Evolutionary conservation across 345 rosid genomes (phyloP).

Genomic region (Gynandropsis gynandra): DNA sequence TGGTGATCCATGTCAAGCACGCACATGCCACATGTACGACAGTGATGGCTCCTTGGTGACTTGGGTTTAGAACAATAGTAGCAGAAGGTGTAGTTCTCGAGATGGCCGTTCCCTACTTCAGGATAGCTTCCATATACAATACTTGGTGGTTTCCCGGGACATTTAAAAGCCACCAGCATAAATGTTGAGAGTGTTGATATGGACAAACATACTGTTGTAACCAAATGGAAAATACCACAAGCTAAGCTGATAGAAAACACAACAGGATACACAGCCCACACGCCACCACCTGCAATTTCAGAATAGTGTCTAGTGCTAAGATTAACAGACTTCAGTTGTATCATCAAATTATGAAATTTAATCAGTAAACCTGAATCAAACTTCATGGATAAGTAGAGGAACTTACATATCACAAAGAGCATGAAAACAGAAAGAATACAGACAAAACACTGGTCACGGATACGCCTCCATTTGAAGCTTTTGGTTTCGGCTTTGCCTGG

Average conservation of each 20-base stretch:
- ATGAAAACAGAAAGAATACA: constrained; percentile 53
- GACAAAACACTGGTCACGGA: constrained; percentile 81
- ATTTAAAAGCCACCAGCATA: constrained; percentile 56
- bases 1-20: constrained; percentile 96
- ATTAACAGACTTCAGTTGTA: neutral
- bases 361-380: neutral
- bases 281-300: constrained; percentile 67
- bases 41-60: constrained; percentile 87
- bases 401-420: constrained; percentile 71
- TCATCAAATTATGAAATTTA: no score
- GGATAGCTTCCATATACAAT: constrained; percentile 80
- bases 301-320: constrained; percentile 6
- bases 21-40: constrained; percentile 85
- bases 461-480: constrained; percentile 53
- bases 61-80: constrained; percentile 68
- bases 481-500: constrained; percentile 40
- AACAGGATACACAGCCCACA: constrained; percentile 77
- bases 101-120: constrained; percentile 61
- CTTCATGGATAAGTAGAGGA: constrained; percentile 14
- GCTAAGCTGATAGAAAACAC: constrained; percentile 58
- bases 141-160: constrained; percentile 59
- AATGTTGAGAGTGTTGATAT: constrained; percentile 54
- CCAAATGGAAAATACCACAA: constrained; percentile 45
- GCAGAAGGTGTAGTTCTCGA: constrained; percentile 74
- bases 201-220: constrained; percentile 37